A percentile compares a stretch with the other conserved stretches of the same genome.
phyloP scores from a whole-genome alignment of 177 flowering plant genomes.

The Vitis hybrid region DNA sequence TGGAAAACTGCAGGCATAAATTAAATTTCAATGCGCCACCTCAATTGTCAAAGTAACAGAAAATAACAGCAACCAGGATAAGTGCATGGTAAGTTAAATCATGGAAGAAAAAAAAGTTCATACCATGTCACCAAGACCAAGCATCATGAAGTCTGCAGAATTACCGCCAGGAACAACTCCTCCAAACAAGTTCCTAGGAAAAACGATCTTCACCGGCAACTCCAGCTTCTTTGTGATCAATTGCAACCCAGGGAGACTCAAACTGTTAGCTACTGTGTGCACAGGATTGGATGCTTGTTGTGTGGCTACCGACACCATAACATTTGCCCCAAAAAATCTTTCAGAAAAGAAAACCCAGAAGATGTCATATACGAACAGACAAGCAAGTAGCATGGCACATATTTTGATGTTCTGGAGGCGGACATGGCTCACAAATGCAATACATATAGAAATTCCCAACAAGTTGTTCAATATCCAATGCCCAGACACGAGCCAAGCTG shows the following conservation, averaged over 20 bases:
- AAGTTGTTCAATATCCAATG: constrained; percentile 91
- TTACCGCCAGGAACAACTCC: constrained; percentile 56
- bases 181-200: constrained; percentile 83
- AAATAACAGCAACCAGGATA: too few species aligned
- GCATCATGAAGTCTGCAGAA: constrained; percentile 87
- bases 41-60: too few species aligned
- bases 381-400: constrained; percentile 88
- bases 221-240: constrained; percentile 86
- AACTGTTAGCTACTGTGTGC: constrained; percentile 84
- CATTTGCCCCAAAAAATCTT: constrained; percentile 93
- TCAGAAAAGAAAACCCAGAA: constrained; percentile 99
- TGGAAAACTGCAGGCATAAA: too few species aligned
- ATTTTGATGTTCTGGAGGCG: constrained; percentile 94
- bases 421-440: constrained; percentile 96
- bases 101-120: constrained; percentile 10
- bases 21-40: too few species aligned
- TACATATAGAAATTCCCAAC: constrained; percentile 84
- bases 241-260: constrained; percentile 91
- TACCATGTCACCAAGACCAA: constrained; percentile 99
- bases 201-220: constrained; percentile 89
- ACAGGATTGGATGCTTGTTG: constrained; percentile 95
- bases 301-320: constrained; percentile 96
- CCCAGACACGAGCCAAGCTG: constrained; percentile 87
- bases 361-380: constrained; percentile 87
- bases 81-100: neutral